Evolutionary conservation across 306 rosid genomes (phyloP).

Genomic region (Prunus padus): DNA sequence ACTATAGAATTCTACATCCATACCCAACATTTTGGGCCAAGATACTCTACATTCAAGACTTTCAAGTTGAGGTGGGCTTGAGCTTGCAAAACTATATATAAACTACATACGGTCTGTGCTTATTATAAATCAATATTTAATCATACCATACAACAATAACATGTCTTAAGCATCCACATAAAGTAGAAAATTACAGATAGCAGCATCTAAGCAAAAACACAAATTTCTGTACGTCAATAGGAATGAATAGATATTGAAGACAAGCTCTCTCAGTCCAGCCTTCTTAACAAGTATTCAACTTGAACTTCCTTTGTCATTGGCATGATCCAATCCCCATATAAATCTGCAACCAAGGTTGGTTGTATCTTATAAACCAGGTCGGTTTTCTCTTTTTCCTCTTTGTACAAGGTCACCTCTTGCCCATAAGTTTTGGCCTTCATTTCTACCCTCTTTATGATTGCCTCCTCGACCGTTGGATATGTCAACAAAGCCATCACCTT

Average conservation of each 20-base stretch:
- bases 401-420: conserved; percentile 54
- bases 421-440: conserved; percentile 74
- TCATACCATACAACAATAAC: not conserved
- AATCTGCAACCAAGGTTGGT: conserved; percentile 78
- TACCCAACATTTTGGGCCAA: not conserved
- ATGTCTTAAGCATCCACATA: not conserved
- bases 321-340: conserved; percentile 93
- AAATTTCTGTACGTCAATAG: not conserved
- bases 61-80: not conserved
- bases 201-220: not conserved
- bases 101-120: not conserved
- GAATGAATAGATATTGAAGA: not conserved
- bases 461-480: conserved; percentile 71
- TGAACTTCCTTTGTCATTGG: conserved; percentile 95
- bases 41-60: not conserved
- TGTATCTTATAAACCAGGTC: conserved; percentile 71
- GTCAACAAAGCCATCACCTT: conserved; percentile 75
- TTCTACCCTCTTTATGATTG: conserved; percentile 68
- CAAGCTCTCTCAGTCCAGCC: conserved; percentile 56
- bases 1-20: too few relatives aligned
- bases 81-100: not conserved
- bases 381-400: conserved; percentile 38
- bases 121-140: not conserved
- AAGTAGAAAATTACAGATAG: not conserved
- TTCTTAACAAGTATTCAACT: conserved; percentile 77